A percentile compares a stretch with the other conserved stretches of the same genome.
These are phyloP conservation scores for Silene coronaria DNA, from an alignment of 179 eudicot genomes.

Conservation along the genomic window DNA sequence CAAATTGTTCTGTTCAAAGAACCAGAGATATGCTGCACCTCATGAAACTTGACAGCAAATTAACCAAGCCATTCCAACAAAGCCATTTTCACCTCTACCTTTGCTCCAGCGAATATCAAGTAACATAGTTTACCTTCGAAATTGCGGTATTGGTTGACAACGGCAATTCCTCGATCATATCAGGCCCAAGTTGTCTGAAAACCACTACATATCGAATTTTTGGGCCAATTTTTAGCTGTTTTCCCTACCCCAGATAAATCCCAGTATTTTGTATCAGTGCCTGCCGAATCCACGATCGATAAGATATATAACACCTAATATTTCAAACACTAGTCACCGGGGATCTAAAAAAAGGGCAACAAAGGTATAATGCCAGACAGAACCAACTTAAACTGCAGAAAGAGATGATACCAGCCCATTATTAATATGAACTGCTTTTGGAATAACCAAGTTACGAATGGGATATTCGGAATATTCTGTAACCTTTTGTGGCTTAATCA, in stretches of 20 bases:
- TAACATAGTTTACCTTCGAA: neutral
- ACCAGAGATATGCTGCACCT: neutral
- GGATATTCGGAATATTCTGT: neutral
- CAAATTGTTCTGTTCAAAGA: neutral
- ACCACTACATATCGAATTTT: neutral
- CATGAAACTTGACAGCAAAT: neutral
- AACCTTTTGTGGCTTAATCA: neutral
- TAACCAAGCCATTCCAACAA: slow-evolving; percentile 9
- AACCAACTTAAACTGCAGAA: neutral
- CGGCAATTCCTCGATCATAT: neutral
- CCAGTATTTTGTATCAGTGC: neutral
- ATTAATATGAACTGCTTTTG: neutral
- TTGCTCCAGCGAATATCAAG: neutral
- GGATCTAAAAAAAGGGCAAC: slow-evolving; percentile 8
- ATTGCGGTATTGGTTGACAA: neutral
- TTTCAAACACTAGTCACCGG: neutral
- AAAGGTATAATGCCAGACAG: neutral
- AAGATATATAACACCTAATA: no score
- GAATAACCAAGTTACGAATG: neutral
- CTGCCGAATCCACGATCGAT: no score
- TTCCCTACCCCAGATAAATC: neutral
- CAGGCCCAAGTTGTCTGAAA: neutral
- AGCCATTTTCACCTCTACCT: slow-evolving; percentile 18
- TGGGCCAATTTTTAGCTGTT: neutral
- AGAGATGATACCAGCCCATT: slow-evolving; percentile 5